Percentiles rank a stretch among this genome's conserved stretches.
Conservation (phyloP, 1,139 yeast species). For the Nakaseomyces sp. region DNA sequence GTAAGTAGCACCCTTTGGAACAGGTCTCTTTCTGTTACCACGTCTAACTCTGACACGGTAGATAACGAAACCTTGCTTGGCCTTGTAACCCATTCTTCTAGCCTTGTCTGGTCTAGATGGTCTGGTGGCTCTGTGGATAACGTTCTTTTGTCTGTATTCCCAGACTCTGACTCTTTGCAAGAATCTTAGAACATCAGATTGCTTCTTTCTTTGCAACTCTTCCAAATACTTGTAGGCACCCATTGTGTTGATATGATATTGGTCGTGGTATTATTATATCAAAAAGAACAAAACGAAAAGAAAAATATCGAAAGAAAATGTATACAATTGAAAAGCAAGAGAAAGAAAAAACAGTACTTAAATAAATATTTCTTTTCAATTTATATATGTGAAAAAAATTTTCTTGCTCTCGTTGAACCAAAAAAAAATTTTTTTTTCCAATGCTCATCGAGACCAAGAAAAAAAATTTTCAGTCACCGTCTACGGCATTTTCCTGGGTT, state of each 20-base stretch:
- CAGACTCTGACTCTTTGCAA: slow-evolving; percentile 99
- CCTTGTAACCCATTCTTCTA: slow-evolving; percentile 99
- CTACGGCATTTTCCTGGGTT: too few relatives aligned
- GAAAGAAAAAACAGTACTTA: neutral
- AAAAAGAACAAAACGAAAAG: neutral
- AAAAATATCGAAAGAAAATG: too few relatives aligned
- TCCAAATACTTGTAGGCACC: slow-evolving; percentile 99
- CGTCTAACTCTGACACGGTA: slow-evolving; percentile 99
- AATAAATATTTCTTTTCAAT: too few relatives aligned
- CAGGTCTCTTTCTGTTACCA: slow-evolving; percentile 99
- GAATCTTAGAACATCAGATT: slow-evolving; percentile 98
- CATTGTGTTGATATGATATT: slow-evolving; percentile 39
- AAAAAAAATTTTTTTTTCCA: neutral
- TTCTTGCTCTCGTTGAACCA: too few relatives aligned
- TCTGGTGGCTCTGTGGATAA: slow-evolving; percentile 96
- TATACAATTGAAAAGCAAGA: neutral
- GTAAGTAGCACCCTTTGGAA: slow-evolving; percentile 99
- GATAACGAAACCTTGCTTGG: slow-evolving; percentile 98
- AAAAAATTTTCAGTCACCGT: neutral
- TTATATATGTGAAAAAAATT: too few relatives aligned
- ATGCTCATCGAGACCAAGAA: neutral
- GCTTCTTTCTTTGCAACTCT: slow-evolving; percentile 99
- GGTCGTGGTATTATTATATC: neutral
- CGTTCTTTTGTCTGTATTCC: slow-evolving; percentile 99
- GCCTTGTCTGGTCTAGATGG: slow-evolving; percentile 99